Conservation (phyloP, 169 alveolate species). For the Plasmodium inui region DNA sequence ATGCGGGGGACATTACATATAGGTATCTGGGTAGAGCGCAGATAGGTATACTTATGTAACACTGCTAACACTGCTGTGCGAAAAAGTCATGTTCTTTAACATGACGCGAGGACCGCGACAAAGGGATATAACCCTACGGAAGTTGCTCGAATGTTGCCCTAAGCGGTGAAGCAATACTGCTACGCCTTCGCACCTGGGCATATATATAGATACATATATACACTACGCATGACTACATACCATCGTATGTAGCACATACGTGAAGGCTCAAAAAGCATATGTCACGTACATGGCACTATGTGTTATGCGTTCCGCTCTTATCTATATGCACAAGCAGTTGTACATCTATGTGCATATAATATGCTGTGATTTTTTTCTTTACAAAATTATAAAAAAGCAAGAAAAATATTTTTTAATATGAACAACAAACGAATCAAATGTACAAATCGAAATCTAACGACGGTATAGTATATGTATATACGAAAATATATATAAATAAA, state of each 20-base stretch:
- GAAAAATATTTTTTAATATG: background rate
- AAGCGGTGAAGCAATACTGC: background rate
- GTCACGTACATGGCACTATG: background rate
- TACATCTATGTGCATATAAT: slow-evolving; percentile 2
- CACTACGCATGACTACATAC: background rate
- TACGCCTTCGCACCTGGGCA: background rate
- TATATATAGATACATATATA: background rate
- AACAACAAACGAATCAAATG: background rate
- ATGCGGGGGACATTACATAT: background rate
- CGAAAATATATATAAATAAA: too few species aligned
- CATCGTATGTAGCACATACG: background rate
- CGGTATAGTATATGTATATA: background rate
- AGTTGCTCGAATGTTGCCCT: background rate
- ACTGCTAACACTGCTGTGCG: background rate
- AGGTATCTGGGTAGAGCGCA: background rate
- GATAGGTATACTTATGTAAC: background rate
- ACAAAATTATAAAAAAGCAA: background rate
- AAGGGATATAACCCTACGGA: background rate
- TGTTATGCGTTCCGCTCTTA: background rate
- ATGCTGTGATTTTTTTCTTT: background rate
- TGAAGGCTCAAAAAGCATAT: background rate
- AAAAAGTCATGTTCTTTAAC: background rate
- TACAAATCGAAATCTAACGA: background rate
- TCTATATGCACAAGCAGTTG: background rate
- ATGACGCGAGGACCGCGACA: background rate